These are phyloP conservation scores for Alternaria gansuensis DNA, from an alignment of 2,329 filamentous ascomycete species.

Conservation along the genomic window DNA sequence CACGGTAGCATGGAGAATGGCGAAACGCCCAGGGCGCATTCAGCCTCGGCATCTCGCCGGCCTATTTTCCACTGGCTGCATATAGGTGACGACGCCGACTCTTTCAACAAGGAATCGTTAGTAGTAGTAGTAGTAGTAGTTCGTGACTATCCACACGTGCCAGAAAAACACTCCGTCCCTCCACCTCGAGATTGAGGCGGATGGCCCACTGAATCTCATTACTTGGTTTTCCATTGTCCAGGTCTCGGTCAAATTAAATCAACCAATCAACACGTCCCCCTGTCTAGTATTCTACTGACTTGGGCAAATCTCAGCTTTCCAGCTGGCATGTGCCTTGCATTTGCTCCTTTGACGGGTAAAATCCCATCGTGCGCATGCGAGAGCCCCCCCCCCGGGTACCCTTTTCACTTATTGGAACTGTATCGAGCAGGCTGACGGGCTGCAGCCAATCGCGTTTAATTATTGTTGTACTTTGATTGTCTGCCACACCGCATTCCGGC, in stretches of 20 bases:
- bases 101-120: constrained; percentile 20
- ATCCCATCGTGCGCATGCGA: constrained; percentile 37
- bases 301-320: constrained; percentile 21
- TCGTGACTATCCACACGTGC: constrained; percentile 20
- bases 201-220: constrained; percentile 43
- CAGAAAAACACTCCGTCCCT: constrained; percentile 21
- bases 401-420: constrained; percentile 29
- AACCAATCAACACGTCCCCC: constrained; percentile 36
- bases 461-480: constrained; percentile 47
- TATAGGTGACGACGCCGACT: constrained; percentile 22
- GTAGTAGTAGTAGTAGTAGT: constrained; percentile 18
- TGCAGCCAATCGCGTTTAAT: constrained; percentile 40
- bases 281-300: constrained; percentile 20
- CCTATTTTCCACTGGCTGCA: constrained; percentile 25
- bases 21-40: constrained; percentile 30
- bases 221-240: constrained; percentile 34
- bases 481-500: constrained; percentile 46
- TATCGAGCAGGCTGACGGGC: constrained; percentile 34
- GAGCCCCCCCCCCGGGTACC: constrained; percentile 30
- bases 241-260: constrained; percentile 28
- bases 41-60: constrained; percentile 31
- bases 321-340: constrained; percentile 48
- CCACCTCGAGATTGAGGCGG: constrained; percentile 27
- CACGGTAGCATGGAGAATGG: constrained; percentile 33
- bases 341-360: constrained; percentile 44